Evolutionary conservation across 768 basidiomycete species (phyloP), one percentile per base, ranked within the genome.

Genomic region (Asterophora parasitica): DNA sequence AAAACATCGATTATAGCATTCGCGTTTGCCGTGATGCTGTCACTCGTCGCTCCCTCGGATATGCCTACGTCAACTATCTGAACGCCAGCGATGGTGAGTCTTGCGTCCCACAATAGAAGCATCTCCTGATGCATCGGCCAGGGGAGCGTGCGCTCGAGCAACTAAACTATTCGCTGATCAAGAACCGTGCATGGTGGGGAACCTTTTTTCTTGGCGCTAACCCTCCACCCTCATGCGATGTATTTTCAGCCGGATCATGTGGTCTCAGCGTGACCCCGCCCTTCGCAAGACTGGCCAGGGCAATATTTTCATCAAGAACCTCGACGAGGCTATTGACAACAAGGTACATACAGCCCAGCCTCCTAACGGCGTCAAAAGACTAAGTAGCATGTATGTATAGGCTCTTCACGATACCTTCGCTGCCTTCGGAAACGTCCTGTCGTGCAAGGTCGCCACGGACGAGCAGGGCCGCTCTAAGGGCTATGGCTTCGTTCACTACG

Each of bases 11-110:
- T 8, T 38, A 30, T 52, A 93, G 92, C 67, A 98, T 99, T 66
- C 95, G 96, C 73, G 96, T 99, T 61, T 99, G 96, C 72, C 92
- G 96, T 68, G 96, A 99, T 74, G 95, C 96, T 58, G 96, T 99
- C 61, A 99, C 96, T 56, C 91, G 96, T 74, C 93, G 96, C 60
- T 98, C 96, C 44, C 88, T 99, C 65, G 96, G 96, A 47, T 99
- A 99, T 75, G 96, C 96, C 53, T 99, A 99, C 65, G 95, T 99
- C 67, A 99, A 99, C 77, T 99, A 96, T 69, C 81, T 99, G 67
- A 96, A 97, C 67, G 76, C 92, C 37, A 79, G 71, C 51, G 96
- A 99, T 77, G 96, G 95, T 88, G 61, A 52, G 80, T 73, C 15
- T 27, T 30, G 26, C 30, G 9, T 3, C 28, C 27, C 16, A 46